These are phyloP conservation scores for Strobilomyces echinocephalus DNA, from an alignment of 768 basidiomycete genomes.

Conservation along the genomic window DNA sequence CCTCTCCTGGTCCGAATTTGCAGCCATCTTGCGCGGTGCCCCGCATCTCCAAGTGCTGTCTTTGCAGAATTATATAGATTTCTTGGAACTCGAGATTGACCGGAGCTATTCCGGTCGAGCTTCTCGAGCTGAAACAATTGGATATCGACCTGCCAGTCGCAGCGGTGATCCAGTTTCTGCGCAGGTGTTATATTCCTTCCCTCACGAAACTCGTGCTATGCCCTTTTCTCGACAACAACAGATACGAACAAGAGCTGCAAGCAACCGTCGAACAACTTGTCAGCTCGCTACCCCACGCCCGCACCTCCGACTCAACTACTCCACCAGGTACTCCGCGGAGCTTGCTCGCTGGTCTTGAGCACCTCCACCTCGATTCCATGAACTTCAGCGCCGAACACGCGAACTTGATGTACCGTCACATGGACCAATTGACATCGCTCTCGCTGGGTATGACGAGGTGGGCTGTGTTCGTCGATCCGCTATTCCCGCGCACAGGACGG, in stretches of 20 bases:
- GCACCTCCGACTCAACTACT: no score
- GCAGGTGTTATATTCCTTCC: background rate
- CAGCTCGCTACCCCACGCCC: no score
- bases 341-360: background rate
- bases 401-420: background rate
- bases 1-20: background rate
- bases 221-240: no score
- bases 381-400: no score
- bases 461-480: background rate
- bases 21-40: background rate
- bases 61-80: no score
- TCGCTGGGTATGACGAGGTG: background rate
- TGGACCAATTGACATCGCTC: background rate
- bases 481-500: background rate
- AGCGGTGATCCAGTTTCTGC: background rate
- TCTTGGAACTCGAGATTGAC: no score
- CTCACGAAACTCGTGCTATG: no score
- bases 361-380: no score
- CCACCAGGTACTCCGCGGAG: no score
- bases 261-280: no score
- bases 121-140: background rate
- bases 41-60: background rate
- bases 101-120: background rate
- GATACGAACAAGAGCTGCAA: no score
- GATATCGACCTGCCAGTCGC: background rate